A percentile compares a stretch with the other conserved stretches of the same genome.
Conservation (phyloP, 1,284 basidiomycete species). For the Phellopilus nigrolimitatus region DNA sequence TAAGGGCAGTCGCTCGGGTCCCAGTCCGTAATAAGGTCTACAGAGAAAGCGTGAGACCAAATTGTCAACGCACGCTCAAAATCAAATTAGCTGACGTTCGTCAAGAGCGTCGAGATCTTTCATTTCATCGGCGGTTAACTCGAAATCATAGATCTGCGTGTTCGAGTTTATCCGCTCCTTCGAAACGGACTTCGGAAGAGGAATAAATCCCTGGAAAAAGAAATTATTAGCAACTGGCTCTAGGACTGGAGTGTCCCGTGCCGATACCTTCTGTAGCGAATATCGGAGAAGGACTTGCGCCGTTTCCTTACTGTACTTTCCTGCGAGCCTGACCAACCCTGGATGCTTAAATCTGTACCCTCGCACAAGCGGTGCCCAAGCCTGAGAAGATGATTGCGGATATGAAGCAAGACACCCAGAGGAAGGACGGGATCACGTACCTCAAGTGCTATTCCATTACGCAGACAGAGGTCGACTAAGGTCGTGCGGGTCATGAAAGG, state of each 20-base stretch:
- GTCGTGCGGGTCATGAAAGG: constrained; percentile 50
- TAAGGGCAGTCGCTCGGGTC: constrained; percentile 18
- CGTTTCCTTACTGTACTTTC: constrained; percentile 49
- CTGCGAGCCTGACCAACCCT: constrained; percentile 35
- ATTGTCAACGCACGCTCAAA: background rate
- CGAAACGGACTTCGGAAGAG: constrained; percentile 74
- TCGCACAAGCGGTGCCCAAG: constrained; percentile 51
- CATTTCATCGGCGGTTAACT: constrained; percentile 61
- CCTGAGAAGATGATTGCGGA: constrained; percentile 28
- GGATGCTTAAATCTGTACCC: constrained; percentile 48
- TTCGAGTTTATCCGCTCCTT: constrained; percentile 67
- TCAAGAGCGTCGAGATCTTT: constrained; percentile 55
- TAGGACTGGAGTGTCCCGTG: background rate
- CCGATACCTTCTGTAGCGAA: constrained; percentile 62
- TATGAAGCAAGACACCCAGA: constrained; percentile 29
- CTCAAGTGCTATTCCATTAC: constrained; percentile 42
- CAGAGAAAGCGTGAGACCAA: background rate
- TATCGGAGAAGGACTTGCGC: constrained; percentile 66
- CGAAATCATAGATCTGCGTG: constrained; percentile 65
- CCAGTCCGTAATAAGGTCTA: constrained; percentile 23
- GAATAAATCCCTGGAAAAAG: constrained; percentile 47
- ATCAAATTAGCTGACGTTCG: constrained; percentile 39
- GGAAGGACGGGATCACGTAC: constrained; percentile 35
- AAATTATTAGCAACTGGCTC: background rate
- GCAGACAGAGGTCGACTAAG: constrained; percentile 45